Conservation (phyloP, 495 filamentous ascomycete species). For the Lophium mytilinum region DNA sequence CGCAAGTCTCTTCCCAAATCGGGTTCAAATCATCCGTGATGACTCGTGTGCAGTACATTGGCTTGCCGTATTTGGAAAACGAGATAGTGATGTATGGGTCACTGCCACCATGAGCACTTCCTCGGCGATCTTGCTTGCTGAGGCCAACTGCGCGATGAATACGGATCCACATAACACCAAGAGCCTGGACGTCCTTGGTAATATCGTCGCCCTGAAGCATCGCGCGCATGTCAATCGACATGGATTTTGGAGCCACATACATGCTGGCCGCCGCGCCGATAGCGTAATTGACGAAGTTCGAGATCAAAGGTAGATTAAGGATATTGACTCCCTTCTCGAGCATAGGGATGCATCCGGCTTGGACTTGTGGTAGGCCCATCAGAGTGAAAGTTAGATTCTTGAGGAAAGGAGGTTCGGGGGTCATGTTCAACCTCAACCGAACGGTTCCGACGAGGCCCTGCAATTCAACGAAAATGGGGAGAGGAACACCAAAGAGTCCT, state of each 20-base stretch:
- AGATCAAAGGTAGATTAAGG: slow-evolving; percentile 84
- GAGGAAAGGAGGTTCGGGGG: slow-evolving; percentile 81
- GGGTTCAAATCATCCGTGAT: slow-evolving; percentile 93
- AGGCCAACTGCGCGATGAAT: slow-evolving; percentile 81
- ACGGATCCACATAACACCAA: slow-evolving; percentile 83
- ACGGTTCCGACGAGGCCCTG: slow-evolving; percentile 80
- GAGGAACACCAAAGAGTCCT: slow-evolving; percentile 76
- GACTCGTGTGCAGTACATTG: slow-evolving; percentile 93
- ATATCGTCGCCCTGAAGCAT: slow-evolving; percentile 86
- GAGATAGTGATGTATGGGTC: slow-evolving; percentile 81
- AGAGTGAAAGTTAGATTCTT: slow-evolving; percentile 89
- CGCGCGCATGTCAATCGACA: slow-evolving; percentile 85
- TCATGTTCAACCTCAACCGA: slow-evolving; percentile 71
- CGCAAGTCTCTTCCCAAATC: slow-evolving; percentile 85
- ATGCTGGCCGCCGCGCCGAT: slow-evolving; percentile 77
- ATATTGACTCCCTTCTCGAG: slow-evolving; percentile 81
- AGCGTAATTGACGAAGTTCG: slow-evolving; percentile 95
- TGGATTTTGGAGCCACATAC: slow-evolving; percentile 93
- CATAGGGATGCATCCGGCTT: slow-evolving; percentile 89
- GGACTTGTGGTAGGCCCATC: slow-evolving; percentile 83
- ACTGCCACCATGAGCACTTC: slow-evolving; percentile 77
- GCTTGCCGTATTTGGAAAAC: slow-evolving; percentile 87
- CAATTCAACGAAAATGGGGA: slow-evolving; percentile 83
- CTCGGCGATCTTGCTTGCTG: slow-evolving; percentile 83
- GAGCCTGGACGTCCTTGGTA: slow-evolving; percentile 73